These are phyloP conservation scores for Podaxis mareebaensis DNA, from an alignment of 768 basidiomycete species.

Conservation along the genomic window DNA sequence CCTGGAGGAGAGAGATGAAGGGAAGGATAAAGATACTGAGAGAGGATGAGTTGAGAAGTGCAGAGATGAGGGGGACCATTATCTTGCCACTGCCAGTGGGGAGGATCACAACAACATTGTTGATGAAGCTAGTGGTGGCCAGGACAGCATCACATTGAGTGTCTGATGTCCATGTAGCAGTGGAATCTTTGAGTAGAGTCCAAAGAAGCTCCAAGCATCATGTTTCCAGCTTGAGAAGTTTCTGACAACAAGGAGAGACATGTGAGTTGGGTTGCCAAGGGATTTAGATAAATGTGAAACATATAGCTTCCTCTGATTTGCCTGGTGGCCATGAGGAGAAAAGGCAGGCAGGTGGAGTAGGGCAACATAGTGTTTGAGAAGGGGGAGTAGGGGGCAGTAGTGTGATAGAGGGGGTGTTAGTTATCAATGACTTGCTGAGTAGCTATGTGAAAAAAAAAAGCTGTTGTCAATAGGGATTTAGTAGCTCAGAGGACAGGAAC, in stretches of 20 bases:
- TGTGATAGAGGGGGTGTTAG: too few species aligned
- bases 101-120: slow-evolving; percentile 25
- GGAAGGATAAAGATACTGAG: slow-evolving; percentile 25
- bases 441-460: too few species aligned
- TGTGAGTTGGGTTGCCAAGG: background rate
- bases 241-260: background rate
- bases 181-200: background rate
- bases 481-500: too few species aligned
- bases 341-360: background rate
- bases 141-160: slow-evolving; percentile 22
- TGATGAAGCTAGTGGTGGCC: slow-evolving; percentile 9
- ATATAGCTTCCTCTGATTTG: background rate
- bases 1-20: slow-evolving; percentile 22
- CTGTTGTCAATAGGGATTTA: too few species aligned
- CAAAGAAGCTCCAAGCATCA: background rate
- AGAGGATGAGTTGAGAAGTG: slow-evolving; percentile 15
- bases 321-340: background rate
- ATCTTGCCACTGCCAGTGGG: slow-evolving; percentile 29
- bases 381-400: background rate
- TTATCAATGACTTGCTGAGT: too few species aligned
- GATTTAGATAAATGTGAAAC: background rate
- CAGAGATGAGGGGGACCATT: slow-evolving; percentile 24
- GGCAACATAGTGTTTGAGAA: background rate
- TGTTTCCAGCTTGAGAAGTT: background rate
- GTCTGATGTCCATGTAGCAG: slow-evolving; percentile 19